A percentile compares a stretch with the other conserved stretches of the same genome.
Conservation (phyloP, 306 rosid genomes). For the Rosa multiflora region DNA sequence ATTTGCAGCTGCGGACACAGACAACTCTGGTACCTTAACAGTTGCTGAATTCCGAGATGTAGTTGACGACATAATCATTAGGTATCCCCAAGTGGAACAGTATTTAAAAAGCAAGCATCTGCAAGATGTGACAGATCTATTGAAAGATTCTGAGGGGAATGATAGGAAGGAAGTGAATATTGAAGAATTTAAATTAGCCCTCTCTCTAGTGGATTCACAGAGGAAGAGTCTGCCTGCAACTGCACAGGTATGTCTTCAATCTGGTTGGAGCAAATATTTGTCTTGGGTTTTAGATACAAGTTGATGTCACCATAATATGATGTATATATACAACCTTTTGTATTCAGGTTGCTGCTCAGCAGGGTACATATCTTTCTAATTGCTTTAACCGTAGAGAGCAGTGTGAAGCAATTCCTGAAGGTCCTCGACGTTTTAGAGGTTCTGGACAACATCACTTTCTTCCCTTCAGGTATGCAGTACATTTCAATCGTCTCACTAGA, state of each 20-base stretch:
- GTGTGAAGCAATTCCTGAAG: slow-evolving; percentile 62
- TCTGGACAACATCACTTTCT: slow-evolving; percentile 74
- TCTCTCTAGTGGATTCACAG: slow-evolving; percentile 72
- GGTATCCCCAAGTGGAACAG: slow-evolving; percentile 84
- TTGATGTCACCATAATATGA: slow-evolving; percentile 12
- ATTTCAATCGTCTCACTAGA: slow-evolving; percentile 4
- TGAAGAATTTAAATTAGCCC: slow-evolving; percentile 68
- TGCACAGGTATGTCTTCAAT: slow-evolving; percentile 63
- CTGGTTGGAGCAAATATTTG: neutral
- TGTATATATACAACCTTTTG: neutral
- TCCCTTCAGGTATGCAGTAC: slow-evolving; percentile 62
- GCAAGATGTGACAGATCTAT: slow-evolving; percentile 53
- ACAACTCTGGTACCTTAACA: slow-evolving; percentile 71
- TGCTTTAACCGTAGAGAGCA: slow-evolving; percentile 60
- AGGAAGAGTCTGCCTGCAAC: slow-evolving; percentile 94
- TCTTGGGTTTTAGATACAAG: neutral
- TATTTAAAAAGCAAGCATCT: slow-evolving; percentile 57
- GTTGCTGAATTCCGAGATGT: slow-evolving; percentile 67
- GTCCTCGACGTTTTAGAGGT: slow-evolving; percentile 71
- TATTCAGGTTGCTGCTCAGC: slow-evolving; percentile 97
- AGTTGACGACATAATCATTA: slow-evolving; percentile 70
- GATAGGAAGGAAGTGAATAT: slow-evolving; percentile 61
- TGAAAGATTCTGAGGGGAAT: slow-evolving; percentile 62
- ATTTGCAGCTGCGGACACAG: slow-evolving; percentile 76
- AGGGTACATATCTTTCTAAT: slow-evolving; percentile 76